Evolutionary conservation across 164 flowering plant genomes (phyloP).

Genomic region (Houttuynia cordata): DNA sequence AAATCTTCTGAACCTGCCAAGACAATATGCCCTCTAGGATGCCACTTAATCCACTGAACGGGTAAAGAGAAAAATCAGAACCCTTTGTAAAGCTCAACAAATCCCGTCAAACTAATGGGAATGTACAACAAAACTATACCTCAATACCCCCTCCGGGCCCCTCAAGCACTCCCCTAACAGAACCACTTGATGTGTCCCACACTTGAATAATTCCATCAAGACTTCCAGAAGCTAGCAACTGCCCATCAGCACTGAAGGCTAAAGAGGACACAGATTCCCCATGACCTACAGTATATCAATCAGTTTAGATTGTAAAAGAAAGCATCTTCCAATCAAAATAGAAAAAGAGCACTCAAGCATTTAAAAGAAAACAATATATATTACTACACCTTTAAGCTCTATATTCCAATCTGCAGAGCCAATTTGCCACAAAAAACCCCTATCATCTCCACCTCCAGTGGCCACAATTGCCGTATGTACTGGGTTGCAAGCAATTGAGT

Average conservation of each 20-base stretch:
- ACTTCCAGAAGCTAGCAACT: slow-evolving; percentile 82
- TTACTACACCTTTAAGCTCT: slow-evolving; percentile 51
- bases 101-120: background rate
- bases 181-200: slow-evolving; percentile 55
- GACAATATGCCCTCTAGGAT: slow-evolving; percentile 77
- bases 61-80: slow-evolving; percentile 8
- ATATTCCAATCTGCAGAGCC: slow-evolving; percentile 64
- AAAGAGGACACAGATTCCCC: slow-evolving; percentile 60
- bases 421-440: slow-evolving; percentile 81
- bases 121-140: slow-evolving; percentile 25
- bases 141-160: slow-evolving; percentile 83
- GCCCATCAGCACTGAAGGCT: slow-evolving; percentile 78
- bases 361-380: background rate
- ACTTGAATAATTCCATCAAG: slow-evolving; percentile 65
- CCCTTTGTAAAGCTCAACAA: too few relatives aligned
- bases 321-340: background rate
- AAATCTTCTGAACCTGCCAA: slow-evolving; percentile 90
- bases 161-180: slow-evolving; percentile 52
- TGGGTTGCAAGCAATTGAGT: slow-evolving; percentile 82
- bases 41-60: slow-evolving; percentile 93
- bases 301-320: background rate
- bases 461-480: slow-evolving; percentile 64
- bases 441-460: slow-evolving; percentile 94
- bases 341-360: background rate
- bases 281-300: slow-evolving; percentile 42